These are phyloP conservation scores for Asterophora parasitica DNA, from an alignment of 768 basidiomycete genomes.

Conservation along the genomic window DNA sequence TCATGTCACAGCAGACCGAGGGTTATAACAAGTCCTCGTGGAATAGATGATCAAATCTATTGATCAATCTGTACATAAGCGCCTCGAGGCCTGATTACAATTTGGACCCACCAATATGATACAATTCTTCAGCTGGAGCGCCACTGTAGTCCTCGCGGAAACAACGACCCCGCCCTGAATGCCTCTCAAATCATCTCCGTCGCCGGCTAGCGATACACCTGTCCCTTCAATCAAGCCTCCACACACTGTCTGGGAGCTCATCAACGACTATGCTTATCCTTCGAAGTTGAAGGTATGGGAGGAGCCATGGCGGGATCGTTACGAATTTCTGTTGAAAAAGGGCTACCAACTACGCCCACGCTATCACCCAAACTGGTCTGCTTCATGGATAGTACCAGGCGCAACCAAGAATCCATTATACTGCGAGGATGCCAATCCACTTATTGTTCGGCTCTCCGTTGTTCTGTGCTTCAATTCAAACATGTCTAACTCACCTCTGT, in stretches of 20 bases:
- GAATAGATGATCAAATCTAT: too few relatives aligned
- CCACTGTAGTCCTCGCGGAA: not conserved
- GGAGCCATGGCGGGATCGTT: conserved; percentile 25
- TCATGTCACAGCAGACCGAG: too few relatives aligned
- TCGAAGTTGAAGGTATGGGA: conserved; percentile 9
- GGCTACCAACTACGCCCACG: conserved; percentile 25
- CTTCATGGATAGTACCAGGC: conserved; percentile 14
- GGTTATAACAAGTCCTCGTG: too few relatives aligned
- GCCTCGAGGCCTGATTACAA: not conserved
- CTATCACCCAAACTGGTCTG: conserved; percentile 23
- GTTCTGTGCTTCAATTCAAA: not conserved
- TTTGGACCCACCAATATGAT: not conserved
- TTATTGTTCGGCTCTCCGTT: not conserved
- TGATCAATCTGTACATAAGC: too few relatives aligned
- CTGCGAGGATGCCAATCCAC: conserved; percentile 23
- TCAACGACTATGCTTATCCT: not conserved
- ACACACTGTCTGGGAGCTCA: not conserved
- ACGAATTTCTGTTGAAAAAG: conserved; percentile 18
- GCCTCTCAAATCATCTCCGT: not conserved
- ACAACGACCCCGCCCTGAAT: not conserved
- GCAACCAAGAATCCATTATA: conserved; percentile 15
- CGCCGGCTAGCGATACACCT: not conserved
- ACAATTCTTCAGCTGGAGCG: not conserved
- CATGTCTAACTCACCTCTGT: not conserved
- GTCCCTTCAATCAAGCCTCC: not conserved